These are phyloP conservation scores for Nyctanthes arbortristis DNA, from an alignment of 257 asterid genomes.

Conservation along the genomic window DNA sequence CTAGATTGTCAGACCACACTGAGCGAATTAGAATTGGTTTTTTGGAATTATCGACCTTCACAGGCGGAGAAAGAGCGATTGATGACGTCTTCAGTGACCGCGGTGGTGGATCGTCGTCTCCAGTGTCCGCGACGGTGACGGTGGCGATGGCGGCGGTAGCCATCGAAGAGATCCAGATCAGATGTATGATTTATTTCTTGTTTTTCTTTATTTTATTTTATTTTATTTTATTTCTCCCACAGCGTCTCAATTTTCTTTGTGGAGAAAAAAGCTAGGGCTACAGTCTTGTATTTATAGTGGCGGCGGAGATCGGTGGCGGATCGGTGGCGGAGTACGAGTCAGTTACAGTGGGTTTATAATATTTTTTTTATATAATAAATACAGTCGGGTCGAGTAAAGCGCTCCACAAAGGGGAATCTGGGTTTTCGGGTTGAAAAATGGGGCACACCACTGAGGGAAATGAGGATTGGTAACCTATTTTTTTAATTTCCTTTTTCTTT, in stretches of 20 bases:
- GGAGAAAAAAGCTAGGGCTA: constrained; percentile 33
- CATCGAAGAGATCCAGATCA: constrained; percentile 1
- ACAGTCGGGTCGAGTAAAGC: too few species aligned
- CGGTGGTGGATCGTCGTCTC: constrained; percentile 27
- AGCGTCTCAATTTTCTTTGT: not conserved
- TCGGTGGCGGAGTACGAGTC: too few species aligned
- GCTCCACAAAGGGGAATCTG: too few species aligned
- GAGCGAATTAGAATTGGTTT: constrained; percentile 45
- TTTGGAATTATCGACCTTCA: constrained; percentile 1
- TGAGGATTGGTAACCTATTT: too few species aligned
- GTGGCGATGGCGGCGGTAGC: constrained; percentile 18
- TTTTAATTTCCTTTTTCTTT: too few species aligned
- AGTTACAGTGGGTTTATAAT: too few species aligned
- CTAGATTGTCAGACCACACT: constrained; percentile 63
- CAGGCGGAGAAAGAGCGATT: not conserved
- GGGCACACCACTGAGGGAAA: too few species aligned
- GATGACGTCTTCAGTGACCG: constrained; percentile 27
- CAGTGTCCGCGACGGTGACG: constrained; percentile 25
- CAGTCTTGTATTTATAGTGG: constrained; percentile 6
- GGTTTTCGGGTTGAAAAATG: too few species aligned
- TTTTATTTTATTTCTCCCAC: not conserved
- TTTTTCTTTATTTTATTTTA: not conserved
- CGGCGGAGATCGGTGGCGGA: not conserved
- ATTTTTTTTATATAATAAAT: too few species aligned
- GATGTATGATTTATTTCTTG: not conserved